A percentile compares a stretch with the other conserved stretches of the same genome.
Evolutionary conservation across 495 filamentous ascomycete genomes (phyloP).

Genomic region (Annulohypoxylon moriforme): DNA sequence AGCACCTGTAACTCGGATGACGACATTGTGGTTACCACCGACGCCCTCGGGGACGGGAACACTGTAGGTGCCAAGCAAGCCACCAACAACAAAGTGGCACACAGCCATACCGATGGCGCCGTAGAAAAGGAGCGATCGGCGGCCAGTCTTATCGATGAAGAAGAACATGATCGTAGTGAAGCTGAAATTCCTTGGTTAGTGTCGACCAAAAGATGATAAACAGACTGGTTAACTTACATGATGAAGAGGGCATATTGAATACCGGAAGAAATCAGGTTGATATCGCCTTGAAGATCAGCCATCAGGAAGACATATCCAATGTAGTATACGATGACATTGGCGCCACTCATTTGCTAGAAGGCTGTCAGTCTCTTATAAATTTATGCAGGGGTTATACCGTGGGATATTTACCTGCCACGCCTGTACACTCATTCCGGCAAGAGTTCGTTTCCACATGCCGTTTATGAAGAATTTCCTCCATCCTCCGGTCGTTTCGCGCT

Average conservation of each 20-base stretch:
- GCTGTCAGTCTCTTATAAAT: slow-evolving; percentile 58
- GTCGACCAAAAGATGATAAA: neutral
- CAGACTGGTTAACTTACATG: slow-evolving; percentile 49
- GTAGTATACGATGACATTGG: slow-evolving; percentile 78
- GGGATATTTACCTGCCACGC: slow-evolving; percentile 52
- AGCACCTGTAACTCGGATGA: slow-evolving; percentile 68
- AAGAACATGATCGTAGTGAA: slow-evolving; percentile 75
- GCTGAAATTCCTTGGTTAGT: slow-evolving; percentile 61
- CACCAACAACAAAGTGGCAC: slow-evolving; percentile 75
- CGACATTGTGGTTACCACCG: slow-evolving; percentile 73
- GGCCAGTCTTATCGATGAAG: slow-evolving; percentile 80
- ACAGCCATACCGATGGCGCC: slow-evolving; percentile 77
- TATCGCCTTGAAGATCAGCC: slow-evolving; percentile 71
- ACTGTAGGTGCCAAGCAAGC: slow-evolving; percentile 60
- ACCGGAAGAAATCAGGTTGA: slow-evolving; percentile 73
- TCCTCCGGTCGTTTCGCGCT: slow-evolving; percentile 63
- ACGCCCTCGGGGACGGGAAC: slow-evolving; percentile 66
- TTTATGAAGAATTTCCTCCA: slow-evolving; percentile 71
- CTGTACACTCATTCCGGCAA: slow-evolving; percentile 76
- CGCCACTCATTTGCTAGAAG: slow-evolving; percentile 74
- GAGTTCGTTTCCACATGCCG: slow-evolving; percentile 77
- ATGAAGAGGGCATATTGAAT: slow-evolving; percentile 83
- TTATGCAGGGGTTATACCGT: neutral
- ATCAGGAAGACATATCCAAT: slow-evolving; percentile 79
- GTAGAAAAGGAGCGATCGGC: slow-evolving; percentile 73